Conservation (phyloP, 1,139 yeast genomes). For the Lodderomyces margitis region DNA sequence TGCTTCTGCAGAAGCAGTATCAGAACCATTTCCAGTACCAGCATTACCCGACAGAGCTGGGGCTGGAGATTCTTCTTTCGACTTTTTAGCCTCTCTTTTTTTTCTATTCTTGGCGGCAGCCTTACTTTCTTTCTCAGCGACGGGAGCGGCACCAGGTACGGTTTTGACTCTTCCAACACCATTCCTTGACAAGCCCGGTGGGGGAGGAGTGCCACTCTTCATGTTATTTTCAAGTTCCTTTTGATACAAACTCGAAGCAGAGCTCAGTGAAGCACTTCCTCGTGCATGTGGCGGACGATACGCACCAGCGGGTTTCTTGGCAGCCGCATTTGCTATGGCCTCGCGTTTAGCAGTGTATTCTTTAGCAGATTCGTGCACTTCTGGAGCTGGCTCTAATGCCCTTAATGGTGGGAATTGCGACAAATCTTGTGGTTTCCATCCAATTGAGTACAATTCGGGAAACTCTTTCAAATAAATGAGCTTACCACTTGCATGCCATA, state of each 20-base stretch:
- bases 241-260: slow-evolving; percentile 50
- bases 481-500: slow-evolving; percentile 91
- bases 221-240: slow-evolving; percentile 44
- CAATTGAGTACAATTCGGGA: slow-evolving; percentile 74
- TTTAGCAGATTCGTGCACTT: slow-evolving; percentile 65
- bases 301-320: slow-evolving; percentile 72
- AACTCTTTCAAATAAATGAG: slow-evolving; percentile 76
- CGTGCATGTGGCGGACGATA: slow-evolving; percentile 97
- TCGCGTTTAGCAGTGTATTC: slow-evolving; percentile 51
- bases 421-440: slow-evolving; percentile 82
- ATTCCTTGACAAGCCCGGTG: slow-evolving; percentile 18
- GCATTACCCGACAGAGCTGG: slow-evolving; percentile 15
- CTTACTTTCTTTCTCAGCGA: slow-evolving; percentile 49
- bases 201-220: slow-evolving; percentile 20
- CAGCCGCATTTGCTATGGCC: slow-evolving; percentile 36
- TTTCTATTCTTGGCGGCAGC: slow-evolving; percentile 73
- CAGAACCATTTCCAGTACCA: slow-evolving; percentile 17
- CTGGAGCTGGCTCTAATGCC: slow-evolving; percentile 54
- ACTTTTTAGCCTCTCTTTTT: slow-evolving; percentile 69
- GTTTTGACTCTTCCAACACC: slow-evolving; percentile 29
- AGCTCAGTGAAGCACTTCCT: slow-evolving; percentile 28
- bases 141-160: slow-evolving; percentile 47
- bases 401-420: slow-evolving; percentile 59
- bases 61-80: slow-evolving; percentile 24
- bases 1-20: slow-evolving; percentile 15